A percentile compares a stretch with the other conserved stretches of the same genome.
Evolutionary conservation across 768 basidiomycete species (phyloP).

Genomic region (Auriscalpium orientale): DNA sequence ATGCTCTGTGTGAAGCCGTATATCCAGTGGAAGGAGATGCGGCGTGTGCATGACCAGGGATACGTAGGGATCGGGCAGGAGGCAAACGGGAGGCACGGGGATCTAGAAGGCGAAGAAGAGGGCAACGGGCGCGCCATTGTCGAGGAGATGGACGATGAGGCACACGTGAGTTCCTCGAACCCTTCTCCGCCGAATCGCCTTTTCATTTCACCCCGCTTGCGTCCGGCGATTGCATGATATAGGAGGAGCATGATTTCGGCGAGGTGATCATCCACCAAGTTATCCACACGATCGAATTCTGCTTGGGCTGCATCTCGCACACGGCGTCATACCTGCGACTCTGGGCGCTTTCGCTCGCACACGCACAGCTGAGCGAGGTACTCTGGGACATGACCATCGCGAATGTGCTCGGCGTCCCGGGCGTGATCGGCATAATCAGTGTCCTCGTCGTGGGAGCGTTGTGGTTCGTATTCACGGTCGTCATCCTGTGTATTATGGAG

Average conservation of each 20-base stretch:
- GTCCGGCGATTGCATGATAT: slow-evolving; percentile 7
- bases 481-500: slow-evolving; percentile 91
- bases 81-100: slow-evolving; percentile 46
- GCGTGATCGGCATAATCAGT: slow-evolving; percentile 44
- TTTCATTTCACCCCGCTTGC: slow-evolving; percentile 11
- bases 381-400: slow-evolving; percentile 85
- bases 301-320: slow-evolving; percentile 97
- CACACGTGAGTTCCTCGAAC: slow-evolving; percentile 45
- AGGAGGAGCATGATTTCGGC: slow-evolving; percentile 87
- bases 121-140: slow-evolving; percentile 66
- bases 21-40: slow-evolving; percentile 82
- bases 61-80: slow-evolving; percentile 62
- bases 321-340: slow-evolving; percentile 90
- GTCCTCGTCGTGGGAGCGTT: slow-evolving; percentile 45
- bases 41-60: slow-evolving; percentile 74
- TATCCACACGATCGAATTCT: slow-evolving; percentile 99
- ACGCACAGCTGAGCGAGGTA: slow-evolving; percentile 94
- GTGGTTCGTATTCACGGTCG: slow-evolving; percentile 78
- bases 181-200: slow-evolving; percentile 7
- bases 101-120: slow-evolving; percentile 73
- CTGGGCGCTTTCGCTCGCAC: slow-evolving; percentile 96
- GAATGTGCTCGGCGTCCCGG: slow-evolving; percentile 48
- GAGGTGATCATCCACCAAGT: slow-evolving; percentile 96
- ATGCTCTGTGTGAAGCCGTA: slow-evolving; percentile 91
- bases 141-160: slow-evolving; percentile 65